These are phyloP conservation scores for Ganoderma multipileum DNA, from an alignment of 1,284 basidiomycete species.

Conservation along the genomic window DNA sequence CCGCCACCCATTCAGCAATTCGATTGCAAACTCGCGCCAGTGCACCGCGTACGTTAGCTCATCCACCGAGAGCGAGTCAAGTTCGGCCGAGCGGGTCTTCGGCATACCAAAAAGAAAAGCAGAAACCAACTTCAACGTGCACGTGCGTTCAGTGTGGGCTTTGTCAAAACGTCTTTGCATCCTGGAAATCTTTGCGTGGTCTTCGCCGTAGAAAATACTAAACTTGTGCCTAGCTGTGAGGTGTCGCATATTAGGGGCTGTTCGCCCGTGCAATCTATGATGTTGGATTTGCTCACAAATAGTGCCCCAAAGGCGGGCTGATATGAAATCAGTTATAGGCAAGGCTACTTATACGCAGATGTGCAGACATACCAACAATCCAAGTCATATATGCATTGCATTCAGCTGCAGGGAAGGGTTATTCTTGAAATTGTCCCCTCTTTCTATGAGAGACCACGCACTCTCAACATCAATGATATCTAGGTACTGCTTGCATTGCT, in stretches of 20 bases:
- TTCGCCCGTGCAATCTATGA: neutral
- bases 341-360: neutral
- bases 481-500: constrained; percentile 35
- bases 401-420: constrained; percentile 7
- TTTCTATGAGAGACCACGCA: constrained; percentile 12
- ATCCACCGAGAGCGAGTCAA: constrained; percentile 35
- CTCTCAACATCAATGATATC: constrained; percentile 29
- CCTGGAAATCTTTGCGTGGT: constrained; percentile 36
- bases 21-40: constrained; percentile 35
- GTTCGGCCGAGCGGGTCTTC: constrained; percentile 16
- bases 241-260: neutral
- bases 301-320: constrained; percentile 31
- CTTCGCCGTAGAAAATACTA: constrained; percentile 37
- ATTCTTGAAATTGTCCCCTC: neutral
- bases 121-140: constrained; percentile 19
- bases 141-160: neutral
- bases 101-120: constrained; percentile 33
- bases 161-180: constrained; percentile 30
- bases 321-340: neutral
- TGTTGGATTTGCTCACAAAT: constrained; percentile 24
- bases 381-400: constrained; percentile 29
- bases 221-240: constrained; percentile 32
- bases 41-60: constrained; percentile 33
- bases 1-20: constrained; percentile 27
- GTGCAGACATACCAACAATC: constrained; percentile 28